A percentile compares a stretch with the other conserved stretches of the same genome.
phyloP scores from a whole-genome alignment of 2,329 filamentous ascomycete species.

The Pestalotiopsis sp. region DNA sequence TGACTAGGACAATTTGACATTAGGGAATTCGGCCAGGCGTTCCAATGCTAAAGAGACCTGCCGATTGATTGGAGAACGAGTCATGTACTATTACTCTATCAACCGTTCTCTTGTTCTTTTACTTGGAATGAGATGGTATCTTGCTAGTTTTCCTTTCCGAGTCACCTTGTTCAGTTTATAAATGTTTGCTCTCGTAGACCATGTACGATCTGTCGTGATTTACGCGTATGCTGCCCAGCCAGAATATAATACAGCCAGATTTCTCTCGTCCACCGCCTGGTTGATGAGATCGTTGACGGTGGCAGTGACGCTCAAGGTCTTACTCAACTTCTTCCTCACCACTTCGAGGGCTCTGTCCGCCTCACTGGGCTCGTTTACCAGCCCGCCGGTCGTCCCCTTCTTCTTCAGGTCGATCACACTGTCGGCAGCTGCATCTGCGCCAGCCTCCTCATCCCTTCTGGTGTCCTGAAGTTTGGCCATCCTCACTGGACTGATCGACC shows the following conservation, averaged over 20 bases:
- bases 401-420: slow-evolving; percentile 42
- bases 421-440: slow-evolving; percentile 37
- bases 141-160: not conserved
- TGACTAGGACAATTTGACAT: too few species aligned
- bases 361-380: slow-evolving; percentile 66
- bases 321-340: slow-evolving; percentile 93
- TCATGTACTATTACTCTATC: too few species aligned
- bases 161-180: rapidly evolving
- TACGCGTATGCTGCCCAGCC: slow-evolving; percentile 35
- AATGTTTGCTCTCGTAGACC: not conserved
- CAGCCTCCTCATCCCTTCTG: slow-evolving; percentile 46
- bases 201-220: not conserved
- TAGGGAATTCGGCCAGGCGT: rapidly evolving
- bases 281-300: slow-evolving; percentile 98
- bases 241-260: slow-evolving; percentile 87
- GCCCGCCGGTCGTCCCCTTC: slow-evolving; percentile 30
- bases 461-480: slow-evolving; percentile 67
- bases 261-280: slow-evolving; percentile 89
- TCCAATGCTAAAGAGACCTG: too few species aligned
- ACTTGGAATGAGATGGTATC: too few species aligned
- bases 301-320: slow-evolving; percentile 89
- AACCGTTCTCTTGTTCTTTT: too few species aligned
- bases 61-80: too few species aligned
- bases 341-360: slow-evolving; percentile 90
- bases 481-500: slow-evolving; percentile 79